These are phyloP conservation scores for Lolium multiflorum DNA, from an alignment of 176 grass and related monocot species.

Conservation along the genomic window DNA sequence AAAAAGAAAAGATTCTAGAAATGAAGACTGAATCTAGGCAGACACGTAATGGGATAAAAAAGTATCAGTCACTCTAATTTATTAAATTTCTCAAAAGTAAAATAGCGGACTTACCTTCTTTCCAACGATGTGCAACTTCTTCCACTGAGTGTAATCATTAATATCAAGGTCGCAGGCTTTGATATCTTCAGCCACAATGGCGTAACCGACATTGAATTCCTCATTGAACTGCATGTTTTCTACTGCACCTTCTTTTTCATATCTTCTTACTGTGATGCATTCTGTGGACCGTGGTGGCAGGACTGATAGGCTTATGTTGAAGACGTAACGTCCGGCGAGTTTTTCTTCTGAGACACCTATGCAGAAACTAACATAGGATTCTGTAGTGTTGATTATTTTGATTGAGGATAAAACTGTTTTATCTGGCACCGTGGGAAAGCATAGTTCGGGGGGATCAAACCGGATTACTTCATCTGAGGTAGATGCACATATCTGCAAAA, in stretches of 20 bases:
- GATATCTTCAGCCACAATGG: neutral
- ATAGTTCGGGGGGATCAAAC: neutral
- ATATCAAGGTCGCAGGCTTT: too few relatives aligned
- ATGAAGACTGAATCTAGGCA: too few relatives aligned
- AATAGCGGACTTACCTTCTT: too few relatives aligned
- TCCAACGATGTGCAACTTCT: too few relatives aligned
- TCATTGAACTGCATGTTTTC: neutral
- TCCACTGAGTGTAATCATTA: too few relatives aligned
- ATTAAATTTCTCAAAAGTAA: too few relatives aligned
- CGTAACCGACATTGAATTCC: neutral
- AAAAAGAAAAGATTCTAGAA: too few relatives aligned
- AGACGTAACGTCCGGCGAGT: neutral
- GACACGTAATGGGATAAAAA: too few relatives aligned
- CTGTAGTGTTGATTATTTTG: neutral
- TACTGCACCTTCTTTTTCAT: neutral
- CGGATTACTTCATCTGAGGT: neutral
- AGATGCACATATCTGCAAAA: neutral
- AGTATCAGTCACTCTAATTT: too few relatives aligned
- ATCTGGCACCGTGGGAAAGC: neutral
- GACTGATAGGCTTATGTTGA: neutral
- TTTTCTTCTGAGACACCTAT: neutral
- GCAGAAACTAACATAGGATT: neutral
- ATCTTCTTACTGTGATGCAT: neutral
- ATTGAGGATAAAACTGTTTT: neutral
- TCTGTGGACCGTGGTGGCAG: neutral